Base-by-base conservation (phyloP, 495 filamentous ascomycete genomes). In the Penicillium macrosclerotiorum region DNA sequence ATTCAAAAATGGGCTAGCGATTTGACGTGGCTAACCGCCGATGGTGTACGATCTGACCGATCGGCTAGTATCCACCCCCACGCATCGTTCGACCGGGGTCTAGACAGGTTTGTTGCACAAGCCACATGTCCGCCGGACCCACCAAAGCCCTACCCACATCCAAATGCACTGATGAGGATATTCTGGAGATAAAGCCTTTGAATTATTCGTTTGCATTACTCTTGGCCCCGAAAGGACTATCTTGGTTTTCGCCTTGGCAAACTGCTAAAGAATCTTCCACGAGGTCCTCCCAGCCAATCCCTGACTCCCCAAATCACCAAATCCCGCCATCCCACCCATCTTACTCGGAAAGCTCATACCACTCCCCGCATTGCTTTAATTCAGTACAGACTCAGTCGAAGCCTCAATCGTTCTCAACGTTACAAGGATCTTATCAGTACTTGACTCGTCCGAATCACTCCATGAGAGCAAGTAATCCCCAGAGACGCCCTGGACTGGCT, bases 301-400 rank as follows among this genome's bases (percentile, higher is more conserved):
- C 19, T 35, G 5, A 27, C 14, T 35, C 14, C 9, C 32, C 32
- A 7, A 16, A 7, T 14, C 22, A 4, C 26, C 4, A 26, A 16
- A 25, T n/a, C 41, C 14, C 24, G 1, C 32, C 20, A 13, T 5
- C 19, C 3, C 6, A 24, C n/a, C 24, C 42, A 9, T 13, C 18
- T 13, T 13, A 30, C n/a, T n/a, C n/a, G n/a, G n/a, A n/a, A n/a
- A n/a, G n/a, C n/a, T n/a, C n/a, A n/a, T n/a, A n/a, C n/a, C n/a
- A n/a, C n/a, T n/a, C n/a, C n/a, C n/a, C n/a, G n/a, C n/a, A n/a
- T n/a, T n/a, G 17, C 22, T 43, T 11, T 20, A 51, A 24, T n/a
- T 20, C n/a, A 57, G 19, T 14, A 57, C 54, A 12, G 50, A 49
- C 13, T 17, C 22, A 0, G 54, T 57, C 4, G 54, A 49, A 11